Conservation (phyloP, 495 filamentous ascomycete genomes). For the Monascus purpureus region DNA sequence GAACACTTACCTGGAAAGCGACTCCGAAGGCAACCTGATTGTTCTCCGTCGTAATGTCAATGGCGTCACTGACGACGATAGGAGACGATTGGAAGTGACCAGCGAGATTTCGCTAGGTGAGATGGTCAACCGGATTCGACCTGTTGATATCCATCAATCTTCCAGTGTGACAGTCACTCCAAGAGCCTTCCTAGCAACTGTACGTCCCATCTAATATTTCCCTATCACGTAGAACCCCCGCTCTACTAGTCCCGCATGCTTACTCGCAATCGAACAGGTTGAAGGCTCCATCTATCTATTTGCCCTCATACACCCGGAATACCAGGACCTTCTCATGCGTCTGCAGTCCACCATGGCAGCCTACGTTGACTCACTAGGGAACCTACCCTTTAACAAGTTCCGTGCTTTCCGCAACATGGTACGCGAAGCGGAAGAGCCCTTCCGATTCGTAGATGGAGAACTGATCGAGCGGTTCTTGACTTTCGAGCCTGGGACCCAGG, state of each 20-base stretch:
- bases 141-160: constrained; percentile 43
- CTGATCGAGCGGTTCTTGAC: constrained; percentile 77
- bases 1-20: constrained; percentile 63
- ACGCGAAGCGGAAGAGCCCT: constrained; percentile 59
- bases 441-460: constrained; percentile 85
- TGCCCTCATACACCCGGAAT: constrained; percentile 51
- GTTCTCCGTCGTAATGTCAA: constrained; percentile 56
- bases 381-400: constrained; percentile 61
- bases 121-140: constrained; percentile 75
- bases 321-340: constrained; percentile 68
- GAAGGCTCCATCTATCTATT: constrained; percentile 90
- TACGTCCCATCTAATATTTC: constrained; percentile 19
- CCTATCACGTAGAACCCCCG: background rate
- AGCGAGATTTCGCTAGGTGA: constrained; percentile 79
- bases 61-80: constrained; percentile 63
- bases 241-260: background rate
- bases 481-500: constrained; percentile 45
- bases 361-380: constrained; percentile 50
- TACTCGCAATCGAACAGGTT: constrained; percentile 38
- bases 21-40: constrained; percentile 76
- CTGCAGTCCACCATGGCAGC: constrained; percentile 60
- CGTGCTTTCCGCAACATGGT: constrained; percentile 63
- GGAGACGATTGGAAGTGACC: constrained; percentile 52
- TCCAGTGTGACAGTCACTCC: constrained; percentile 55
- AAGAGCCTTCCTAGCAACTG: constrained; percentile 79